A percentile compares a stretch with the other conserved stretches of the same genome.
Evolutionary conservation across 257 asterid genomes (phyloP).

Genomic region (Apocynum venetum): DNA sequence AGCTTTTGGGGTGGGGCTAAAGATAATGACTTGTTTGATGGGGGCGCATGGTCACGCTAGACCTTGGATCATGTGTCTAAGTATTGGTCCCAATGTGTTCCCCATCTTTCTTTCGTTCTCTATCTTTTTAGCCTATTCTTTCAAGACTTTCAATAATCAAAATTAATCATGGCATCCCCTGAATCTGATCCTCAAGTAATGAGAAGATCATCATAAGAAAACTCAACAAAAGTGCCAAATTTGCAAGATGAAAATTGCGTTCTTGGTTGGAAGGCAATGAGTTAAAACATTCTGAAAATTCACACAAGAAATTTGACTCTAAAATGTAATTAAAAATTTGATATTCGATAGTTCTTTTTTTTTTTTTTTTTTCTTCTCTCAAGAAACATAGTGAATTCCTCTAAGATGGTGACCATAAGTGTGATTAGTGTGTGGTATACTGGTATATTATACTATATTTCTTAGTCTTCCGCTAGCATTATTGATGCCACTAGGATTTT

Average conservation of each 20-base stretch:
- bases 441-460: not conserved
- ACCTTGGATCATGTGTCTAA: constrained; percentile 89
- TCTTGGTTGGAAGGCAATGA: too few species aligned
- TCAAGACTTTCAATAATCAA: constrained; percentile 14
- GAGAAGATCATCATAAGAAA: constrained; percentile 16
- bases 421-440: not conserved
- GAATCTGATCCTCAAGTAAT: not conserved
- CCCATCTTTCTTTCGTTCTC: constrained; percentile 28
- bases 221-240: not conserved
- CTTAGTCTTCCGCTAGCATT: not conserved
- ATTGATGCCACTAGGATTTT: not conserved
- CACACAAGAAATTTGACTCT: too few species aligned
- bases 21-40: constrained; percentile 34
- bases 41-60: constrained; percentile 51
- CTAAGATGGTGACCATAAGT: too few species aligned
- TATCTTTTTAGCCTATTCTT: constrained; percentile 18
- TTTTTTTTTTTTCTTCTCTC: too few species aligned
- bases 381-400: too few species aligned
- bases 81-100: constrained; percentile 62
- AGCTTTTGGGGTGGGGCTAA: constrained; percentile 19
- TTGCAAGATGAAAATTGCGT: not conserved
- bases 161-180: not conserved
- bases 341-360: too few species aligned
- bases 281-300: too few species aligned
- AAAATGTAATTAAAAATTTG: too few species aligned